Evolutionary conservation across 225 moss, liverwort and hornwort species (phyloP).

Genomic region (Bryoerythrophyllum caledonicum): DNA sequence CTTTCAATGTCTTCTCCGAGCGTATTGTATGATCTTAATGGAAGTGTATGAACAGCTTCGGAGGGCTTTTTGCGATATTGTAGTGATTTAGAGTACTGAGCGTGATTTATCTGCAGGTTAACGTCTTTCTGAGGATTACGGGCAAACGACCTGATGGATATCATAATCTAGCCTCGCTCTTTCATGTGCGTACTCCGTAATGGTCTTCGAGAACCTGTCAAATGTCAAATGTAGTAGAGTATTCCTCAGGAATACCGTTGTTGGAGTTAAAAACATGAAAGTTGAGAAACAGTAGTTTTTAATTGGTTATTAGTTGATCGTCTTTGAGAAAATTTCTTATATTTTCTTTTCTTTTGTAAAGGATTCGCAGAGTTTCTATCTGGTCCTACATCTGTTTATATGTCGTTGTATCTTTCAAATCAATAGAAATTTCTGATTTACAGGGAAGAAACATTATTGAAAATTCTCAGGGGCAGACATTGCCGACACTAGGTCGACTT

Average conservation of each 20-base stretch:
- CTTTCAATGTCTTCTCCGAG: background rate
- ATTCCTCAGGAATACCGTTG: background rate
- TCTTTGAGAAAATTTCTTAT: conserved; percentile 11
- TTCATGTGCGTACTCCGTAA: conserved; percentile 54
- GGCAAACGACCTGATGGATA: conserved; percentile 76
- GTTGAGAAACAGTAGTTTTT: background rate
- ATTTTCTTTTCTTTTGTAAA: background rate
- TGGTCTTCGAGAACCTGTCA: conserved; percentile 5
- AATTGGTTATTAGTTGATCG: background rate
- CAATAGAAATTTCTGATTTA: background rate
- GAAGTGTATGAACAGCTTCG: background rate
- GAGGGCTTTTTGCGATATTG: background rate
- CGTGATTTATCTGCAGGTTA: conserved; percentile 49
- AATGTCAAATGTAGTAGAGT: background rate
- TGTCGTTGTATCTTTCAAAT: background rate
- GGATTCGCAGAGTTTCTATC: conserved; percentile 4
- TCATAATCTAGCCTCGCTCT: conserved; percentile 79
- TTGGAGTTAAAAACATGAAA: background rate
- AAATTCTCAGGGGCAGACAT: background rate
- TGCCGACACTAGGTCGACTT: background rate
- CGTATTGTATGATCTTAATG: background rate
- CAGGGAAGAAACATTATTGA: background rate
- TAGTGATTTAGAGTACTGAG: conserved; percentile 1
- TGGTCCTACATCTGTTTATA: background rate
- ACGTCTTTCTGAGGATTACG: conserved; percentile 75